phyloP scores from a whole-genome alignment of 176 grass and related monocot genomes.

The Aegilops bicornis region DNA sequence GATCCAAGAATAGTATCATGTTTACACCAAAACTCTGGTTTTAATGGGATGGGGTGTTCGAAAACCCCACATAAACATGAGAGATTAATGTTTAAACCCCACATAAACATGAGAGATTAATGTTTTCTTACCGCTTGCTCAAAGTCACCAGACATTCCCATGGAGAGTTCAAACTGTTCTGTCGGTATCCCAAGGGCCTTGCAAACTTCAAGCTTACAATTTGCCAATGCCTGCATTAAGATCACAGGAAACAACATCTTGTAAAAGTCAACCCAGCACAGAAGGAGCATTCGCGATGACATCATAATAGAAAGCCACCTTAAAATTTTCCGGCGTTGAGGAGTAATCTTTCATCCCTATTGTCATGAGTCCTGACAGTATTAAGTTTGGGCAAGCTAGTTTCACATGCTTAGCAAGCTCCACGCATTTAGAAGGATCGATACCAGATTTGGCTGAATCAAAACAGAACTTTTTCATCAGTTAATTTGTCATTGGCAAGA shows the following conservation, averaged over 20 bases:
- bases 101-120: not conserved
- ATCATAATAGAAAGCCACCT: constrained; percentile 34
- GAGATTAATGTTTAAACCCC: not conserved
- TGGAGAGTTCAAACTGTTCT: constrained; percentile 78
- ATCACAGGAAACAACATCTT: not conserved
- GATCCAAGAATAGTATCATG: not conserved
- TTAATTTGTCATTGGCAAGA: not conserved
- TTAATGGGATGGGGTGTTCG: not conserved
- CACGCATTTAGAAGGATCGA: constrained; percentile 64
- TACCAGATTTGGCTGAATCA: constrained; percentile 86
- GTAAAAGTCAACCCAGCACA: not conserved
- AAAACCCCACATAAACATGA: not conserved
- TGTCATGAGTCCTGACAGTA: constrained; percentile 93
- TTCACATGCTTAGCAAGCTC: constrained; percentile 83
- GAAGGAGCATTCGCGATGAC: not conserved
- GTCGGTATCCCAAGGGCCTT: constrained; percentile 57
- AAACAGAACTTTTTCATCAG: not conserved
- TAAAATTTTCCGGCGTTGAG: constrained; percentile 87
- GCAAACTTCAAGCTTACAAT: constrained; percentile 63
- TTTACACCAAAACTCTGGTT: not conserved
- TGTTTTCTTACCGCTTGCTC: constrained; percentile 71
- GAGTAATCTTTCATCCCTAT: constrained; percentile 90
- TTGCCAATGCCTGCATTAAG: constrained; percentile 48
- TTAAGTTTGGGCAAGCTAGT: constrained; percentile 58
- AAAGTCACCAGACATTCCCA: constrained; percentile 94